Evolutionary conservation across 2,329 filamentous ascomycete species (phyloP).

Genomic region (Aureobasidium vineae): DNA sequence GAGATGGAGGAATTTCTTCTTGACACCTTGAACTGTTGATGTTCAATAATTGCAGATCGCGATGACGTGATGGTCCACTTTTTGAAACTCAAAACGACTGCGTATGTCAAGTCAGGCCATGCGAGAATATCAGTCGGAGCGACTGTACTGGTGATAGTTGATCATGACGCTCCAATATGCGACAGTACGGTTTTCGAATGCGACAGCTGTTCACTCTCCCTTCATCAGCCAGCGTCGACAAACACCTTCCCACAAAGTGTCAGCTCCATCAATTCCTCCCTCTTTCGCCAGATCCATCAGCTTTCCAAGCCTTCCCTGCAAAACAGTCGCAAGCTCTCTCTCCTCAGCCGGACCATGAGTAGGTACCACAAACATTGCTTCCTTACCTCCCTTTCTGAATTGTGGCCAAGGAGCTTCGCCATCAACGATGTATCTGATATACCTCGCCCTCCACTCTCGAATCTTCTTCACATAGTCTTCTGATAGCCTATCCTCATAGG

Average conservation of each 20-base stretch:
- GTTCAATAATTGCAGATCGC: too few relatives aligned
- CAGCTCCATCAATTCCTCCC: conserved; percentile 8
- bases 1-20: too few relatives aligned
- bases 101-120: too few relatives aligned
- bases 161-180: too few relatives aligned
- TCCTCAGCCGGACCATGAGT: background rate
- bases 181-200: too few relatives aligned
- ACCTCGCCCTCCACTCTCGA: conserved; percentile 17
- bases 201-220: conserved; percentile 23
- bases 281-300: background rate
- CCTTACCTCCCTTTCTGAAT: background rate
- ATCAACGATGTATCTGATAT: conserved; percentile 21
- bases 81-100: too few relatives aligned
- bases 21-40: too few relatives aligned
- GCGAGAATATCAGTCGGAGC: too few relatives aligned
- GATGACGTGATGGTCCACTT: too few relatives aligned
- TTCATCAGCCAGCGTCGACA: conserved; percentile 24
- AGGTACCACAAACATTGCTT: background rate
- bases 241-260: conserved; percentile 26
- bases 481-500: conserved; percentile 26
- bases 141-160: too few relatives aligned
- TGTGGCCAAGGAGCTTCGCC: conserved; percentile 26
- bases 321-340: background rate
- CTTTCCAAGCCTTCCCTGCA: conserved; percentile 4
- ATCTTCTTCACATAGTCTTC: conserved; percentile 9